These are phyloP conservation scores for Diphasiastrum complanatum DNA, from an alignment of 83 land plant species.

Conservation along the genomic window DNA sequence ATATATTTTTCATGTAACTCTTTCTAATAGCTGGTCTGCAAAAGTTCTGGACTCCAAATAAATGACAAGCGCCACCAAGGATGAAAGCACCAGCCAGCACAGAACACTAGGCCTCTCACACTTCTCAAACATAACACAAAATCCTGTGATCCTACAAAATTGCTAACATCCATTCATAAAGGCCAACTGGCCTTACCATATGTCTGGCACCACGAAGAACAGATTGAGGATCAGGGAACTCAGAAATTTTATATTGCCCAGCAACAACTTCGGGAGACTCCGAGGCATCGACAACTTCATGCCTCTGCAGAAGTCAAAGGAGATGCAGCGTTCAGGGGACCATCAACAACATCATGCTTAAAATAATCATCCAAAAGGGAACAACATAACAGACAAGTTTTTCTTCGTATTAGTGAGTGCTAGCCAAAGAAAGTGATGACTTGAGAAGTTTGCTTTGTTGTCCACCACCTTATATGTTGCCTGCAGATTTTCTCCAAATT, in stretches of 20 bases:
- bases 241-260: constrained; percentile 40
- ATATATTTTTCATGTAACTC: too few relatives aligned
- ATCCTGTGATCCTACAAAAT: neutral
- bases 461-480: constrained; percentile 50
- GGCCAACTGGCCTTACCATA: constrained; percentile 56
- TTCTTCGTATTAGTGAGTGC: too few relatives aligned
- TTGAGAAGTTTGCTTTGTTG: neutral
- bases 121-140: neutral
- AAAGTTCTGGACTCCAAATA: too few relatives aligned
- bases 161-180: neutral
- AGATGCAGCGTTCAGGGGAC: too few relatives aligned
- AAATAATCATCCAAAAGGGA: too few relatives aligned
- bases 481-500: constrained; percentile 54
- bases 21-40: too few relatives aligned
- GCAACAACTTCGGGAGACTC: constrained; percentile 84
- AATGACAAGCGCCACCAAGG: too few relatives aligned
- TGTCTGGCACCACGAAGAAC: constrained; percentile 87
- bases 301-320: constrained; percentile 31
- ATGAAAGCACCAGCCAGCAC: too few relatives aligned
- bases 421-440: neutral
- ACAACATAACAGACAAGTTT: too few relatives aligned
- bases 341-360: too few relatives aligned
- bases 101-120: too few relatives aligned
- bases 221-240: constrained; percentile 57
- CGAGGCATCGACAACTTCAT: constrained; percentile 63